Conservation (phyloP, 2,329 filamentous ascomycete species). For the Ascocoryne sarcoides region DNA sequence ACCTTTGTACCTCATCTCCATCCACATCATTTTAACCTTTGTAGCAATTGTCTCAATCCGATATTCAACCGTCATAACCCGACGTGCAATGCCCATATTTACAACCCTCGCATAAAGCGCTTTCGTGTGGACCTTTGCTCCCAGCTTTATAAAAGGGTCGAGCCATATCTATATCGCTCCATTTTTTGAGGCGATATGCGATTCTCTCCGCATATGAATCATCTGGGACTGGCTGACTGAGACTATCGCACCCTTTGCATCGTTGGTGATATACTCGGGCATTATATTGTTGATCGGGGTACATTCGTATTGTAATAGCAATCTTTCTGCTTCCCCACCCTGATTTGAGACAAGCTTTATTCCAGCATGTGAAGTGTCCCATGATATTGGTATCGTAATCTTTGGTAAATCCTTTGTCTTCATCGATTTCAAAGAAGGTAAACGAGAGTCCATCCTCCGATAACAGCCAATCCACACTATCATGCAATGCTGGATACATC, state of each 20-base stretch:
- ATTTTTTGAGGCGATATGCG: slow-evolving; percentile 35
- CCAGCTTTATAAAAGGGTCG: slow-evolving; percentile 6
- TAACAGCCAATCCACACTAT: slow-evolving; percentile 27
- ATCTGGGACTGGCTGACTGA: slow-evolving; percentile 30
- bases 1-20: not conserved
- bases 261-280: slow-evolving; percentile 36
- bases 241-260: slow-evolving; percentile 30
- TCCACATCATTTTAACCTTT: not conserved
- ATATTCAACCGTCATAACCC: not conserved
- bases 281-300: slow-evolving; percentile 32
- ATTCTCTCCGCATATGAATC: slow-evolving; percentile 35
- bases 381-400: slow-evolving; percentile 35
- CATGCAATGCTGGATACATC: slow-evolving; percentile 28
- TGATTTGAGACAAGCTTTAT: slow-evolving; percentile 22
- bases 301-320: slow-evolving; percentile 35
- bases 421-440: slow-evolving; percentile 27
- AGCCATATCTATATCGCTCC: slow-evolving; percentile 28
- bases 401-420: slow-evolving; percentile 18
- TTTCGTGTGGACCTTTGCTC: slow-evolving; percentile 19
- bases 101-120: slow-evolving; percentile 19
- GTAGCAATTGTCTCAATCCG: not conserved
- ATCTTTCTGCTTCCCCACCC: slow-evolving; percentile 35
- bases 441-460: slow-evolving; percentile 26
- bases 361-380: slow-evolving; percentile 33
- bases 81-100: slow-evolving; percentile 10